Conservation (phyloP, 2,329 filamentous ascomycete species). For the Phialophora verrucosa region DNA sequence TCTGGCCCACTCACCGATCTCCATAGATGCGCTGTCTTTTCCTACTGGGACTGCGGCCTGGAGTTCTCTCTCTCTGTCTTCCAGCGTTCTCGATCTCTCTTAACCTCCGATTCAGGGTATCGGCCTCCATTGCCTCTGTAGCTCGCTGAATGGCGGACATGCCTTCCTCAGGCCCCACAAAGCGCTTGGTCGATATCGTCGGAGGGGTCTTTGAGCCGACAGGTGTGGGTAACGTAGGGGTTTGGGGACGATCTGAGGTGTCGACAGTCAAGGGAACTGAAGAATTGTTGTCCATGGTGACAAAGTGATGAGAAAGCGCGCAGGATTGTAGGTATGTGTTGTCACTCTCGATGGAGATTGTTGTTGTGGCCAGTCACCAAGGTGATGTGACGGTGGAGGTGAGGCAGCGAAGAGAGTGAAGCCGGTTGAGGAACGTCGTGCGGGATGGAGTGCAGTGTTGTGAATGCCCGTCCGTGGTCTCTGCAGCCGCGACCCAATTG, state of each 20-base stretch:
- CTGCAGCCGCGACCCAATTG: constrained; percentile 32
- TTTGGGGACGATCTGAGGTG: constrained; percentile 42
- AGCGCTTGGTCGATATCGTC: constrained; percentile 58
- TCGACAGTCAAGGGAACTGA: constrained; percentile 22
- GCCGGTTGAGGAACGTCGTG: background rate
- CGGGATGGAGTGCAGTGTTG: constrained; percentile 1
- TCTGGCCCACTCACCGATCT: constrained; percentile 58
- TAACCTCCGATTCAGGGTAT: constrained; percentile 64
- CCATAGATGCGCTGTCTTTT: constrained; percentile 72
- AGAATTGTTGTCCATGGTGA: constrained; percentile 34
- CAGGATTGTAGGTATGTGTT: background rate
- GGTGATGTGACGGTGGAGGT: constrained; percentile 9
- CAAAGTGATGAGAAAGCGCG: constrained; percentile 4
- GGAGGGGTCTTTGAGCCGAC: constrained; percentile 66
- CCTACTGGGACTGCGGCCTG: constrained; percentile 68
- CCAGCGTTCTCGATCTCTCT: constrained; percentile 66
- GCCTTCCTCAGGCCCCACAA: constrained; percentile 26
- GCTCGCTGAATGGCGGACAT: constrained; percentile 41
- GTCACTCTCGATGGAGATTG: background rate
- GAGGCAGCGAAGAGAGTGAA: constrained; percentile 13
- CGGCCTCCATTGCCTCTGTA: constrained; percentile 64
- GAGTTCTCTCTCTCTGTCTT: constrained; percentile 65
- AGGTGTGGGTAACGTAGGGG: constrained; percentile 59
- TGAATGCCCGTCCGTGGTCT: constrained; percentile 29
- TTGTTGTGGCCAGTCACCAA: constrained; percentile 13